Evolutionary conservation across 2,329 filamentous ascomycete genomes (phyloP).

Genomic region (Microcyclospora pomicola): DNA sequence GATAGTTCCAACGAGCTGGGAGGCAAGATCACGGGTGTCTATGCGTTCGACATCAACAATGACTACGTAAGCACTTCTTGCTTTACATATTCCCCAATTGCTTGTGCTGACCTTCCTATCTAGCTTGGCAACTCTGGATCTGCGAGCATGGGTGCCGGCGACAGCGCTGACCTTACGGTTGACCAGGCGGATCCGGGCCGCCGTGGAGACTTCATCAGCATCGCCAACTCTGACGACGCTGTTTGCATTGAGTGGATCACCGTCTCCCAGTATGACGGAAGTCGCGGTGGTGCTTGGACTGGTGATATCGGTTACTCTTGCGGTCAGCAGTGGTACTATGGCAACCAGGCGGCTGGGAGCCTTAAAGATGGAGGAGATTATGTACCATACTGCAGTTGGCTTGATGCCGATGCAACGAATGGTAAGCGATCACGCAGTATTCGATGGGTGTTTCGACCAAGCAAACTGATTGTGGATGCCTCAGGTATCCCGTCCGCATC

Average conservation of each 20-base stretch:
- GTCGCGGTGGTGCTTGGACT: constrained; percentile 5
- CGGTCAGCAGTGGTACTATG: constrained; percentile 5
- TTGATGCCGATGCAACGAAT: constrained; percentile 6
- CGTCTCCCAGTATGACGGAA: constrained; percentile 3
- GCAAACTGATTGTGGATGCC: too few species aligned
- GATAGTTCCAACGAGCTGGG: not conserved
- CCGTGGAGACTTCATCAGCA: not conserved
- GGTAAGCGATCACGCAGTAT: too few species aligned
- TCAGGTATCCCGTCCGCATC: not conserved
- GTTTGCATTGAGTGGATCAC: constrained; percentile 7
- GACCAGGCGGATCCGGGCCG: not conserved
- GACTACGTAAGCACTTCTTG: too few species aligned
- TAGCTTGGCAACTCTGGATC: not conserved
- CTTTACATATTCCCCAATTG: too few species aligned
- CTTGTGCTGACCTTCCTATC: too few species aligned
- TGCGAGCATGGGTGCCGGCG: not conserved
- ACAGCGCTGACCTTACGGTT: not conserved
- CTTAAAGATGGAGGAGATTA: constrained; percentile 1
- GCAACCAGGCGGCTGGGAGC: not conserved
- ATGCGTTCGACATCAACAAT: too few species aligned
- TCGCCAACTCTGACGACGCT: not conserved
- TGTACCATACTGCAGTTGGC: constrained; percentile 7
- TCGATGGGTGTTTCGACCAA: too few species aligned
- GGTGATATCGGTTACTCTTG: constrained; percentile 6
- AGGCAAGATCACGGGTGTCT: too few species aligned